Percentiles rank a stretch among this genome's conserved stretches.
Conservation (phyloP, 495 filamentous ascomycete genomes). For the Friedmanniomyces endolithicus region DNA sequence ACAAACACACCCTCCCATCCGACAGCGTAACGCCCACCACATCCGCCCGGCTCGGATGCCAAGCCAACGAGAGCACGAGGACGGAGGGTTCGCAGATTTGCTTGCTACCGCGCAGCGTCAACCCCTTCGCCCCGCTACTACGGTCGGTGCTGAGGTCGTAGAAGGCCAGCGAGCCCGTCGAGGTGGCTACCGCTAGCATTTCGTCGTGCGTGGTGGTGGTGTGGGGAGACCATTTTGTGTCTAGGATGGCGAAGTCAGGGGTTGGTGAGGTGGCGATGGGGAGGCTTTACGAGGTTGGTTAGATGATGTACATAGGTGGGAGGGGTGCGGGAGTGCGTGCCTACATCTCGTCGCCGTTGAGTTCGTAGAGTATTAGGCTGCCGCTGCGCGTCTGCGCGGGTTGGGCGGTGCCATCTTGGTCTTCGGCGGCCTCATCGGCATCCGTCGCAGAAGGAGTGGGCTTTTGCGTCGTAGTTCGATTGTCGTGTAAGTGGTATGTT, state of each 20-base stretch:
- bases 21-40: slow-evolving; percentile 57
- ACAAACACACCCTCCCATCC: slow-evolving; percentile 41
- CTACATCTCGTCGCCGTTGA: slow-evolving; percentile 17
- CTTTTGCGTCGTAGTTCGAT: background rate
- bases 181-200: slow-evolving; percentile 55
- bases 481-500: slow-evolving; percentile 64
- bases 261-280: slow-evolving; percentile 38
- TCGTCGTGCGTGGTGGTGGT: slow-evolving; percentile 2
- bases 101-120: slow-evolving; percentile 27
- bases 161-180: slow-evolving; percentile 54
- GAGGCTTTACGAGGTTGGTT: background rate
- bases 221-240: slow-evolving; percentile 66
- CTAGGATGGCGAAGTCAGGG: slow-evolving; percentile 58
- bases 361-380: slow-evolving; percentile 52
- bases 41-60: slow-evolving; percentile 43
- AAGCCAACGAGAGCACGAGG: slow-evolving; percentile 59
- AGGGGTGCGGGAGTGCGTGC: background rate
- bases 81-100: slow-evolving; percentile 37
- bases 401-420: slow-evolving; percentile 9
- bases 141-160: slow-evolving; percentile 36
- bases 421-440: background rate
- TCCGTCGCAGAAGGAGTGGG: no score
- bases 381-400: slow-evolving; percentile 52
- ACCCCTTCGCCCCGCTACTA: background rate
- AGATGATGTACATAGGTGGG: slow-evolving; percentile 24